Conservation (phyloP, 176 grass and related monocot genomes). For the Ensete ventricosum region DNA sequence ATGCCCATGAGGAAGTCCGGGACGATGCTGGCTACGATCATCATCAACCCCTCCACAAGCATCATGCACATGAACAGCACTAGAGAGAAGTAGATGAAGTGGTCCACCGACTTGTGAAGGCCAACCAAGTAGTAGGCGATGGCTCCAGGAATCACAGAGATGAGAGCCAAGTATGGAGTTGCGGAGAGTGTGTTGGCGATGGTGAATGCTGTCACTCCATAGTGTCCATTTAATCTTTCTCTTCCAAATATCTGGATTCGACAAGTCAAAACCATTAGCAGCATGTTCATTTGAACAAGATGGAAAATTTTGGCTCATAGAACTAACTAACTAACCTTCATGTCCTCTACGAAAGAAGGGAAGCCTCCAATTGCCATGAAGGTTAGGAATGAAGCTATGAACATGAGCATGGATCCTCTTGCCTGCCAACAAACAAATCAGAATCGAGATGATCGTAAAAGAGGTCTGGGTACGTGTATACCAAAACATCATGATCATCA, state of each 20-base stretch:
- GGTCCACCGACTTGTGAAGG: conserved; percentile 23
- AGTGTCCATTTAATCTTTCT: conserved; percentile 50
- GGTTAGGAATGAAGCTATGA: conserved; percentile 32
- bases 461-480: background rate
- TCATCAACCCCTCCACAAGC: conserved; percentile 47
- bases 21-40: conserved; percentile 36
- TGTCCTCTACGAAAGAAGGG: conserved; percentile 65
- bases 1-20: conserved; percentile 63
- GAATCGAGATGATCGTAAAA: background rate
- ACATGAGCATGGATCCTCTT: conserved; percentile 55
- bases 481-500: background rate
- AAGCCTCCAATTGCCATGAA: conserved; percentile 72
- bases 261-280: too few relatives aligned
- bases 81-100: conserved; percentile 29
- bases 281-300: too few relatives aligned
- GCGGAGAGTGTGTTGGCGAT: conserved; percentile 44
- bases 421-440: conserved; percentile 18
- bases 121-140: conserved; percentile 42
- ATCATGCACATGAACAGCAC: conserved; percentile 39
- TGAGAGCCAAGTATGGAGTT: conserved; percentile 31
- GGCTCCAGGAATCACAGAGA: conserved; percentile 33
- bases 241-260: conserved; percentile 29
- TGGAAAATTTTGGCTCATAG: too few relatives aligned
- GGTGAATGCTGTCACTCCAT: conserved; percentile 30
- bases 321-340: conserved; percentile 45